These are phyloP conservation scores for Solanum pimpinellifolium DNA, from an alignment of 257 asterid species.

Conservation along the genomic window DNA sequence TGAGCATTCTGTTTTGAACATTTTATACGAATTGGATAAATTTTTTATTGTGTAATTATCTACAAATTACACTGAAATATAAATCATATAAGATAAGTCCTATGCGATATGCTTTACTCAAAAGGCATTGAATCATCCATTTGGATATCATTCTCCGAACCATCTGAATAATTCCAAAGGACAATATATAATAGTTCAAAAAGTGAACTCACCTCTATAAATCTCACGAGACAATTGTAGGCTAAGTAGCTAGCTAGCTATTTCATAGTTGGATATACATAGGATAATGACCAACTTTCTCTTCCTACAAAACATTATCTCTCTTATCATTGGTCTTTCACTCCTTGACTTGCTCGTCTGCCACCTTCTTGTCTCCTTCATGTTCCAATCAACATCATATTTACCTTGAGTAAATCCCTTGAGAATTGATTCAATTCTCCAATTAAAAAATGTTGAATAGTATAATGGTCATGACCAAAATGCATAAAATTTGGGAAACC, in stretches of 20 bases:
- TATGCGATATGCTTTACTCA: fast-evolving
- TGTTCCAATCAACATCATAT: background rate
- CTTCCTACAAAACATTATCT: background rate
- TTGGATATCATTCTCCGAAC: too few species aligned
- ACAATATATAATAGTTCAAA: too few species aligned
- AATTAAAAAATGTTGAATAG: background rate
- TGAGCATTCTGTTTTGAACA: too few species aligned
- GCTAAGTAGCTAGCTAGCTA: background rate
- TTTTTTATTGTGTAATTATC: too few species aligned
- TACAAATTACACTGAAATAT: too few species aligned
- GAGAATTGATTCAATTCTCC: background rate
- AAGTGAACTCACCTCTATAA: background rate
- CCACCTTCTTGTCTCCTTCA: background rate
- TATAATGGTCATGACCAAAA: background rate
- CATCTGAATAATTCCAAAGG: too few species aligned
- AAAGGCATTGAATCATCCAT: fast-evolving
- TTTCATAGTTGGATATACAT: background rate
- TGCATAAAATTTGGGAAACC: background rate
- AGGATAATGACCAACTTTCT: background rate
- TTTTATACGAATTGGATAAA: fast-evolving
- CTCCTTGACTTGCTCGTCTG: background rate
- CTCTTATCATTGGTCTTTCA: background rate
- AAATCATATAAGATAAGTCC: fast-evolving
- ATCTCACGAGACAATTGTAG: background rate
- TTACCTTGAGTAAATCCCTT: background rate